phyloP scores from a whole-genome alignment of 305 asterid species.

The Fraxinus platypoda region DNA sequence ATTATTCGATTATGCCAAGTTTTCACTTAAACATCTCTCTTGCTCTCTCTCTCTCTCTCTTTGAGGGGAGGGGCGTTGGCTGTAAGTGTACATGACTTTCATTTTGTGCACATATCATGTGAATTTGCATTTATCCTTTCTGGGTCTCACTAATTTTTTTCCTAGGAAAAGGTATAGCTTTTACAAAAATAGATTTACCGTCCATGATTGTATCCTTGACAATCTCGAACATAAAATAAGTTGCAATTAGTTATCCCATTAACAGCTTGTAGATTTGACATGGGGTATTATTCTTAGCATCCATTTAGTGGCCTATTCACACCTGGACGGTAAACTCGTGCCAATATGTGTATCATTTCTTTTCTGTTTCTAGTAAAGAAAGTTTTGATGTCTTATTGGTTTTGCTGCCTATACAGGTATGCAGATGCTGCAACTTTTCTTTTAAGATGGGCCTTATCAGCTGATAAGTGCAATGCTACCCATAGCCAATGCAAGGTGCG shows the following conservation, averaged over 20 bases:
- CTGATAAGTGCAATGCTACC: slow-evolving; percentile 79
- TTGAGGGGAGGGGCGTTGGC: neutral
- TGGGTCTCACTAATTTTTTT: neutral
- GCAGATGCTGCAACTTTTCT: slow-evolving; percentile 78
- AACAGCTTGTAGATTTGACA: slow-evolving; percentile 1
- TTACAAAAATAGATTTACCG: neutral
- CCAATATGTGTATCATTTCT: neutral
- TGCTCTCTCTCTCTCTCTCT: neutral
- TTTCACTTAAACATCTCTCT: neutral
- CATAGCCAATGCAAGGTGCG: slow-evolving; percentile 95
- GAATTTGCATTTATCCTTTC: neutral
- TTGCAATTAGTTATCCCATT: slow-evolving; percentile 7
- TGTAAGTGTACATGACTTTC: neutral
- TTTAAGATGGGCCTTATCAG: slow-evolving; percentile 73
- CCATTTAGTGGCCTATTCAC: neutral
- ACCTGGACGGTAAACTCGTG: neutral
- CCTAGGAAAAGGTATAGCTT: neutral
- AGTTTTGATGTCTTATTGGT: slow-evolving; percentile 13
- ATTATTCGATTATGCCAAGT: neutral
- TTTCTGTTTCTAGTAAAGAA: slow-evolving; percentile 6
- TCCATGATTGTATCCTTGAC: neutral
- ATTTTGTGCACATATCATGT: neutral
- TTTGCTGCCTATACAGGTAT: slow-evolving; percentile 50
- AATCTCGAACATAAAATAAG: neutral
- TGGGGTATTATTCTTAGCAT: neutral